These are phyloP conservation scores for Scalesia atractyloides DNA, from an alignment of 129 eudicot species.

Conservation along the genomic window DNA sequence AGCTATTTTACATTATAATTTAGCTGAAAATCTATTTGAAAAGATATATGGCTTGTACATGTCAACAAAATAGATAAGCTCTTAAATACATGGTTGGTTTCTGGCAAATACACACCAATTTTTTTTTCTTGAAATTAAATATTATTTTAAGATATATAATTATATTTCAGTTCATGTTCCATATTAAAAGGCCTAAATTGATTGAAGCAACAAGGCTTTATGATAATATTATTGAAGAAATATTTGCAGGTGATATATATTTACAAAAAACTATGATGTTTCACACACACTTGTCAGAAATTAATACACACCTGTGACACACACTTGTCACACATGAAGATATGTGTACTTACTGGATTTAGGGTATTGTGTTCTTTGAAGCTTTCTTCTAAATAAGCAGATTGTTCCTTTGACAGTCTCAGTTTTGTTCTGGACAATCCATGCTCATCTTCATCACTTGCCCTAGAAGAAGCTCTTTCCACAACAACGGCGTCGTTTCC, in stretches of 20 bases:
- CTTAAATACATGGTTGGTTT: neutral
- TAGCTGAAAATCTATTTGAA: neutral
- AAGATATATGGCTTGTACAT: too few relatives aligned
- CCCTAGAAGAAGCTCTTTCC: constrained; percentile 61
- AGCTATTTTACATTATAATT: neutral
- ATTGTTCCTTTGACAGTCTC: constrained; percentile 70
- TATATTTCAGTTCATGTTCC: neutral
- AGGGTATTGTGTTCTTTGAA: constrained; percentile 77
- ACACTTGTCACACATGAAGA: neutral
- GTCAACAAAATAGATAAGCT: neutral
- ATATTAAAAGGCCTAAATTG: neutral
- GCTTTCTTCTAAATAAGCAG: constrained; percentile 84
- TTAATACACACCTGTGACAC: neutral
- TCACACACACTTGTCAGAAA: neutral
- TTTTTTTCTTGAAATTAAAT: neutral
- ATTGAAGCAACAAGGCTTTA: neutral
- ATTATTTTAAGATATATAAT: neutral
- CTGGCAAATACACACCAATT: neutral
- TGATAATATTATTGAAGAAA: neutral
- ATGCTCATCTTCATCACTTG: constrained; percentile 79
- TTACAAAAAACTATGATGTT: neutral
- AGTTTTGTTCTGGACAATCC: constrained; percentile 57
- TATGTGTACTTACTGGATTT: constrained; percentile 58
- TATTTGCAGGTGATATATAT: neutral
- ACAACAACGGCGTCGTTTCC: constrained; percentile 60